Evolutionary conservation across 768 basidiomycete species (phyloP).

Genomic region (Glaciozyma antarctica): DNA sequence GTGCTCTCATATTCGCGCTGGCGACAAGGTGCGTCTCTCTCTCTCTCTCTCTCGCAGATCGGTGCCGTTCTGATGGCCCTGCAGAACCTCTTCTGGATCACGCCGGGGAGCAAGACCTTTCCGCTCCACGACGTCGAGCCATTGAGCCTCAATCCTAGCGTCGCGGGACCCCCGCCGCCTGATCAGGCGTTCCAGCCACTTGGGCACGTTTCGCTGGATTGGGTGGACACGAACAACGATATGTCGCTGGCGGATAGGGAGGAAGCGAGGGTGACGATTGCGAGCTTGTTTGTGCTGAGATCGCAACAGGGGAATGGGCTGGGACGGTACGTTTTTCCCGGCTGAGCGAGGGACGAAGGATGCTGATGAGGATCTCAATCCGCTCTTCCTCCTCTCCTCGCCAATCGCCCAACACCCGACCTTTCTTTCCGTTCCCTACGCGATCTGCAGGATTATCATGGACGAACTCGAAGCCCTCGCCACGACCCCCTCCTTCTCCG

Average conservation of each 20-base stretch:
- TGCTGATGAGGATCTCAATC: too few relatives aligned
- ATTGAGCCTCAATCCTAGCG: background rate
- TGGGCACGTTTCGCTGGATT: background rate
- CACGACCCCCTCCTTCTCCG: background rate
- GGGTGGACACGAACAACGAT: background rate
- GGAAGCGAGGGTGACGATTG: constrained; percentile 2
- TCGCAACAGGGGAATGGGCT: constrained; percentile 17
- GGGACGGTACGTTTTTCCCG: constrained; percentile 6
- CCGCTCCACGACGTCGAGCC: background rate
- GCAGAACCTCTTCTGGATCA: background rate
- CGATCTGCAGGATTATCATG: constrained; percentile 18
- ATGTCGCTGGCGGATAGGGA: background rate
- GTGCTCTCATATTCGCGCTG: background rate
- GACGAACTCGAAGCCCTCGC: constrained; percentile 13
- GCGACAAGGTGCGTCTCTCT: constrained; percentile 3
- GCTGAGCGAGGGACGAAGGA: too few relatives aligned
- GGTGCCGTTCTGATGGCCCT: too few relatives aligned
- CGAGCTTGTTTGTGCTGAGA: constrained; percentile 16
- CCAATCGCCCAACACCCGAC: background rate
- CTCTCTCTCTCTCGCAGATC: too few relatives aligned
- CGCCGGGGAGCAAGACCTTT: background rate
- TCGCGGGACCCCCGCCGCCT: background rate
- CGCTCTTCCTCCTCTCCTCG: too few relatives aligned
- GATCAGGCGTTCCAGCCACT: background rate
- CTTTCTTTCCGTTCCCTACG: background rate